Conservation (phyloP, 495 filamentous ascomycete species). For the Penicillium goetzii region DNA sequence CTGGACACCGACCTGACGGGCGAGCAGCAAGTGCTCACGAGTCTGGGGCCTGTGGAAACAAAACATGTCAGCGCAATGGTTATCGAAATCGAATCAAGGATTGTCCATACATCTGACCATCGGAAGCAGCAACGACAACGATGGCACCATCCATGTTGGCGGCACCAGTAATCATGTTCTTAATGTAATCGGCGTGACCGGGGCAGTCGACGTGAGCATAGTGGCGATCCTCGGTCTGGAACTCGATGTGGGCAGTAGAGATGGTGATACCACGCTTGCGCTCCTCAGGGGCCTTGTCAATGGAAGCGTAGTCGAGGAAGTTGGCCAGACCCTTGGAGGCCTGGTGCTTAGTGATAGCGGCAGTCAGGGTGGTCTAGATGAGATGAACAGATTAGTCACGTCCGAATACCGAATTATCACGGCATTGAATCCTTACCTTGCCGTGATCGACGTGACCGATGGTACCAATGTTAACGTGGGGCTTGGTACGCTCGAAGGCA, state of each 20-base stretch:
- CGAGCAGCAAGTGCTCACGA: slow-evolving; percentile 95
- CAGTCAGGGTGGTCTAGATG: slow-evolving; percentile 88
- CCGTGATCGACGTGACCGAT: slow-evolving; percentile 99
- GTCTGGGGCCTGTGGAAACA: slow-evolving; percentile 78
- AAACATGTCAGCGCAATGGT: slow-evolving; percentile 28
- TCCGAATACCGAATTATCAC: slow-evolving; percentile 21
- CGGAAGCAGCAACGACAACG: slow-evolving; percentile 97
- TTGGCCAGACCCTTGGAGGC: slow-evolving; percentile 88
- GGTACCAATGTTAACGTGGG: slow-evolving; percentile 98
- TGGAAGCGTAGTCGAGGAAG: slow-evolving; percentile 95
- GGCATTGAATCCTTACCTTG: slow-evolving; percentile 66
- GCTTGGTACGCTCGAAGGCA: slow-evolving; percentile 88
- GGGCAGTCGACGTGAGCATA: slow-evolving; percentile 99
- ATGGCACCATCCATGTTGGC: slow-evolving; percentile 98
- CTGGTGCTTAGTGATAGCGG: slow-evolving; percentile 97
- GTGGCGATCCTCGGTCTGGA: slow-evolving; percentile 86
- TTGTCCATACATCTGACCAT: slow-evolving; percentile 84
- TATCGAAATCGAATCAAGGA: neutral
- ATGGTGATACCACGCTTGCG: slow-evolving; percentile 99
- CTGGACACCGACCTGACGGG: slow-evolving; percentile 96
- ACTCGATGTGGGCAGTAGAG: slow-evolving; percentile 97
- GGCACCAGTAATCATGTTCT: slow-evolving; percentile 99
- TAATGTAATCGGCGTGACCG: slow-evolving; percentile 99
- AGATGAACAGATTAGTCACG: slow-evolving; percentile 33
- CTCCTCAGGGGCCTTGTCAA: slow-evolving; percentile 99